These are phyloP conservation scores for Sporothrix dimorphospora DNA, from an alignment of 2,329 filamentous ascomycete species.

Conservation along the genomic window DNA sequence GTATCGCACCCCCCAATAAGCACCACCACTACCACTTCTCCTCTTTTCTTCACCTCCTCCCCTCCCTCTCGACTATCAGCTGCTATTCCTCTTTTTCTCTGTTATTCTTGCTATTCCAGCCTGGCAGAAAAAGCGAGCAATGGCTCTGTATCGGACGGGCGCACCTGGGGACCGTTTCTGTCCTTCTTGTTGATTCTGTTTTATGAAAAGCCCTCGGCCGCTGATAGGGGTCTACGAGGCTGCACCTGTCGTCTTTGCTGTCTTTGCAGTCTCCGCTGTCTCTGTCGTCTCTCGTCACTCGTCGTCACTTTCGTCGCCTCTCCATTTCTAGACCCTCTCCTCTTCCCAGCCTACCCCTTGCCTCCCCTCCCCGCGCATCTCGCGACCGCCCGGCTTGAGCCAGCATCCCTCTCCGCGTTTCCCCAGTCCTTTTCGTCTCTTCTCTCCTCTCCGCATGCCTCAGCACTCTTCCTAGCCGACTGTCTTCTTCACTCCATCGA, in stretches of 20 bases:
- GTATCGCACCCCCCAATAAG: not conserved
- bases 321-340: not conserved
- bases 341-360: not conserved
- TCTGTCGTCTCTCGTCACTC: not conserved
- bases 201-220: not conserved
- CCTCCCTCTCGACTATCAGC: not conserved
- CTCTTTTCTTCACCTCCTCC: not conserved
- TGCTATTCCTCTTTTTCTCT: not conserved
- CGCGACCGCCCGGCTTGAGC: not conserved
- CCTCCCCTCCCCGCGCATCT: not conserved
- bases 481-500: not conserved
- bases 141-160: not conserved
- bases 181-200: constrained; percentile 10
- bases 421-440: not conserved
- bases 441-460: not conserved
- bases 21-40: not conserved
- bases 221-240: constrained; percentile 4
- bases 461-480: not conserved
- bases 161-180: not conserved
- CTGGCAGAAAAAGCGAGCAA: not conserved
- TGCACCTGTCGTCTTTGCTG: not conserved
- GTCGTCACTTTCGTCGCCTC: not conserved
- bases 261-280: not conserved
- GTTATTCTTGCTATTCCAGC: too few relatives aligned
- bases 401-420: not conserved